phyloP scores from a whole-genome alignment of 352 stramenopile genomes.

The Pythium aphanidermatum region DNA sequence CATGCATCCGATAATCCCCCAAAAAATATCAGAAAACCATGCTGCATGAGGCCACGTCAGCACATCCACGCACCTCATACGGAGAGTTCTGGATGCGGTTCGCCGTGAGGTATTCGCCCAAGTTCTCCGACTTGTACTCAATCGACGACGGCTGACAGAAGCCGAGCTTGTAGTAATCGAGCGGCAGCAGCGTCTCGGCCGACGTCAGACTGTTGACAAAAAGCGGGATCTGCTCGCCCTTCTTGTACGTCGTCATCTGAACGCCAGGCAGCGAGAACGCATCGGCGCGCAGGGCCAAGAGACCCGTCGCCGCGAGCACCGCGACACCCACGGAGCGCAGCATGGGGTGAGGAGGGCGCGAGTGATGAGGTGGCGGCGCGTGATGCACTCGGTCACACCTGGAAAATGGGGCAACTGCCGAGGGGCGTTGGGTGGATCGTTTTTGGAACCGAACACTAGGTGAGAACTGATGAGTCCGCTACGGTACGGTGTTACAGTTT shows the following conservation, averaged over 20 bases:
- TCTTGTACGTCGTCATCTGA: constrained; percentile 87
- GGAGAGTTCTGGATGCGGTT: constrained; percentile 99
- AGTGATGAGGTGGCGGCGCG: too few species aligned
- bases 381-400: too few species aligned
- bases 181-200: constrained; percentile 92
- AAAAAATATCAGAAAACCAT: neutral
- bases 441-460: constrained; percentile 2
- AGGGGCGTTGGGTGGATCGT: too few species aligned
- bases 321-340: constrained; percentile 20
- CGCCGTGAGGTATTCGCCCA: constrained; percentile 98
- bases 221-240: constrained; percentile 79
- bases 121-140: constrained; percentile 97
- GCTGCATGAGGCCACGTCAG: constrained; percentile 1
- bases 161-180: constrained; percentile 98
- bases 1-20: too few species aligned
- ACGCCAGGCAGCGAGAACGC: constrained; percentile 79
- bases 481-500: constrained; percentile 2
- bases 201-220: constrained; percentile 95
- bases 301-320: constrained; percentile 22
- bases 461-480: constrained; percentile 1
- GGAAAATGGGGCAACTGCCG: too few species aligned
- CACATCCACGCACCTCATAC: constrained; percentile 76
- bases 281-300: constrained; percentile 8
- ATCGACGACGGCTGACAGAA: constrained; percentile 92
- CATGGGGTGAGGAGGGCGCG: too few species aligned